These are phyloP conservation scores for Plantago coronopus DNA, from an alignment of 305 asterid species.

Conservation along the genomic window DNA sequence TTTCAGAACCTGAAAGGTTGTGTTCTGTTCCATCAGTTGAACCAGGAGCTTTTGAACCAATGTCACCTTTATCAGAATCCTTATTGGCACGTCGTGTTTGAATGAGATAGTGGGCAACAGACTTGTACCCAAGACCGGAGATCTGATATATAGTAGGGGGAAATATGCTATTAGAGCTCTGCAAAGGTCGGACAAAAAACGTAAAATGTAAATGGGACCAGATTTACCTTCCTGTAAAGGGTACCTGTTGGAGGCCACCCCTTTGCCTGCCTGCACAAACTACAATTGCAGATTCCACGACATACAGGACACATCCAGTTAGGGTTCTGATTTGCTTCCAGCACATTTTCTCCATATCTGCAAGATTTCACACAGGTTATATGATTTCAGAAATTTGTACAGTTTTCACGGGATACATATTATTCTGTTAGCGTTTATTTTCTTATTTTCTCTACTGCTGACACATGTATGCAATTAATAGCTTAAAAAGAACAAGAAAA, in stretches of 20 bases:
- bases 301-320: slow-evolving; percentile 91
- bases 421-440: too few species aligned
- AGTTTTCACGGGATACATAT: too few species aligned
- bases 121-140: slow-evolving; percentile 68
- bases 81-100: slow-evolving; percentile 53
- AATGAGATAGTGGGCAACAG: slow-evolving; percentile 94
- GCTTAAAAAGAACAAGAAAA: too few species aligned
- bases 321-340: slow-evolving; percentile 78
- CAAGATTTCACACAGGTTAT: neutral
- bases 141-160: slow-evolving; percentile 35
- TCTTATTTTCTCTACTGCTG: too few species aligned
- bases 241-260: slow-evolving; percentile 98
- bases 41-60: slow-evolving; percentile 29
- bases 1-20: too few species aligned
- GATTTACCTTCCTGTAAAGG: slow-evolving; percentile 70
- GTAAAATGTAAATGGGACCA: neutral
- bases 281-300: slow-evolving; percentile 98
- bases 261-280: slow-evolving; percentile 91
- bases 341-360: slow-evolving; percentile 96
- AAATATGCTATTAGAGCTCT: slow-evolving; percentile 4
- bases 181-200: slow-evolving; percentile 4
- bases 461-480: too few species aligned
- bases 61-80: slow-evolving; percentile 28
- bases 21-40: too few species aligned
- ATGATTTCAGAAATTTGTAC: too few species aligned